phyloP scores from a whole-genome alignment of 83 land plant genomes.

The Larix sibirica region DNA sequence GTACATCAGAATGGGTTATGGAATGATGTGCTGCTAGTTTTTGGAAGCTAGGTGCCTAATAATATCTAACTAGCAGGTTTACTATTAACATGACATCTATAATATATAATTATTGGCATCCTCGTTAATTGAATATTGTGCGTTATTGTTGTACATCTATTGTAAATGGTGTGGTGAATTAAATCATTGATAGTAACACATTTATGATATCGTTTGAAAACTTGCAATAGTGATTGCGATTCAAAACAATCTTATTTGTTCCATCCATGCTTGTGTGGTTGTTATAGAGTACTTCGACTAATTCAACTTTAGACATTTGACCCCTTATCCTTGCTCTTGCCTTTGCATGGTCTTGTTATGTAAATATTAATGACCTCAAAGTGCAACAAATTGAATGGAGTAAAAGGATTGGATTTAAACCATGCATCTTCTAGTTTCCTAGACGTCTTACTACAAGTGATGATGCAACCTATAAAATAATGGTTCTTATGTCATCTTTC shows the following conservation, averaged over 20 bases:
- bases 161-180: conserved; percentile 6
- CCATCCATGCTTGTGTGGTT: not conserved
- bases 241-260: not conserved
- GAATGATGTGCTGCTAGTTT: not conserved
- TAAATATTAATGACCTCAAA: too few species aligned
- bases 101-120: not conserved
- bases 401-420: too few species aligned
- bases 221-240: not conserved
- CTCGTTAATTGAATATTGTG: not conserved
- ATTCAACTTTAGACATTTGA: too few species aligned
- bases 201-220: not conserved
- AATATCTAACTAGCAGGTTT: not conserved
- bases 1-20: not conserved
- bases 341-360: too few species aligned
- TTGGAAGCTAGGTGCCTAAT: not conserved
- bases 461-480: too few species aligned
- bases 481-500: too few species aligned
- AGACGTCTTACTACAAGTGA: too few species aligned
- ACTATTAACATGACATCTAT: not conserved
- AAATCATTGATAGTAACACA: not conserved
- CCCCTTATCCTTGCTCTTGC: too few species aligned
- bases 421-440: too few species aligned
- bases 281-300: not conserved
- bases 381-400: too few species aligned
- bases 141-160: not conserved